Percentiles rank a stretch among this genome's conserved stretches.
Evolutionary conservation across 306 rosid species (phyloP).

Genomic region (Purshia tridentata): DNA sequence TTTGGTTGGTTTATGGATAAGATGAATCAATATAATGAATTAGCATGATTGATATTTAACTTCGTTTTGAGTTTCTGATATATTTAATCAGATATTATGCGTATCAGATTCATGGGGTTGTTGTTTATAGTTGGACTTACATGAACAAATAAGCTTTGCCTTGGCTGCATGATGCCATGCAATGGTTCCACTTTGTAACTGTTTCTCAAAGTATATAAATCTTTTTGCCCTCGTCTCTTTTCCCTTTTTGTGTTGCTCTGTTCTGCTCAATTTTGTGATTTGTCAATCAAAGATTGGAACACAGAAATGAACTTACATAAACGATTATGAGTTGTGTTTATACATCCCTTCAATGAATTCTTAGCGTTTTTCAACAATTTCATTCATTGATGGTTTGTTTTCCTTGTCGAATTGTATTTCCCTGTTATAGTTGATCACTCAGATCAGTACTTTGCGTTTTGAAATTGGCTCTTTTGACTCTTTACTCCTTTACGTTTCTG

Average conservation of each 20-base stretch:
- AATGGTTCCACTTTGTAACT: background rate
- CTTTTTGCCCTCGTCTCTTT: background rate
- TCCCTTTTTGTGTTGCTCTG: background rate
- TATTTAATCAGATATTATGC: background rate
- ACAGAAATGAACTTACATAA: background rate
- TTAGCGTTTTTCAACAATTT: background rate
- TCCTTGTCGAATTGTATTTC: background rate
- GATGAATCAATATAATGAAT: background rate
- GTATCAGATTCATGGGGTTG: background rate
- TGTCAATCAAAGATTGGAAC: background rate
- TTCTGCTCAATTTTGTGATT: background rate
- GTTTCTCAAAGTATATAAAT: background rate
- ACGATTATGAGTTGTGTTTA: no score
- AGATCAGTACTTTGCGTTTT: background rate
- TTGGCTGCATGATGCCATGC: slow-evolving; percentile 8
- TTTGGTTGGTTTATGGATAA: background rate
- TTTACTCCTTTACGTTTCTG: slow-evolving; percentile 1
- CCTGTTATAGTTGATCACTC: background rate
- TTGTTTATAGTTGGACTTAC: background rate
- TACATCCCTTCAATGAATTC: background rate
- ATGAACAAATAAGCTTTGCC: background rate
- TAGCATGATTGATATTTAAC: background rate
- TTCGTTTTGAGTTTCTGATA: background rate
- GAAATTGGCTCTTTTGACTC: background rate
- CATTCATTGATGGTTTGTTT: background rate